Percentiles rank a stretch among this genome's conserved stretches.
Conservation (phyloP, 768 basidiomycete genomes). For the Hemileccinum rubropunctum region DNA sequence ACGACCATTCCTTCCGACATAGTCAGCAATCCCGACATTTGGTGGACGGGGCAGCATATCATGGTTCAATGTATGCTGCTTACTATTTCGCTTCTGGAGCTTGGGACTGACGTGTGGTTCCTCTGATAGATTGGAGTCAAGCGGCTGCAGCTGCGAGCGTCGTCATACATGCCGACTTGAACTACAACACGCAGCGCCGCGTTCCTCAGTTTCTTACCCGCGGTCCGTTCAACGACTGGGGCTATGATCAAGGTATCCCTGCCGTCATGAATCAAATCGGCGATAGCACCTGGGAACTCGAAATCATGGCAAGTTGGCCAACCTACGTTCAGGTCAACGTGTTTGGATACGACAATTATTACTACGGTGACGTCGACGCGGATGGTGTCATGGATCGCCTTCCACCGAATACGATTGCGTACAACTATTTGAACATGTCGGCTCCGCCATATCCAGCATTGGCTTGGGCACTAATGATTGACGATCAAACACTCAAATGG, state of each 20-base stretch:
- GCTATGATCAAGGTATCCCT: constrained; percentile 79
- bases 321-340: constrained; percentile 88
- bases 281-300: constrained; percentile 77
- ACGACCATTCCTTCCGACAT: constrained; percentile 59
- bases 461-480: constrained; percentile 79
- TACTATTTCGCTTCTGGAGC: not conserved
- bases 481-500: constrained; percentile 79
- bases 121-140: constrained; percentile 69
- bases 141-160: constrained; percentile 57
- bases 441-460: constrained; percentile 86
- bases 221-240: constrained; percentile 91
- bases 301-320: constrained; percentile 90
- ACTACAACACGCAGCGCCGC: constrained; percentile 60
- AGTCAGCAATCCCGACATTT: constrained; percentile 48
- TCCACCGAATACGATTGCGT: constrained; percentile 80
- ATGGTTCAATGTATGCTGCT: constrained; percentile 76
- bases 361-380: constrained; percentile 85
- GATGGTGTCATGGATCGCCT: constrained; percentile 90
- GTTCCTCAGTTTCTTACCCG: constrained; percentile 86
- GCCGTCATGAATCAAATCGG: constrained; percentile 63
- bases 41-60: constrained; percentile 84
- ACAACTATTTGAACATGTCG: constrained; percentile 90
- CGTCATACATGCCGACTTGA: constrained; percentile 76
- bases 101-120: not conserved
- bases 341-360: constrained; percentile 88